These are phyloP conservation scores for Lomentospora prolificans DNA, from an alignment of 2,329 filamentous ascomycete genomes.

Conservation along the genomic window DNA sequence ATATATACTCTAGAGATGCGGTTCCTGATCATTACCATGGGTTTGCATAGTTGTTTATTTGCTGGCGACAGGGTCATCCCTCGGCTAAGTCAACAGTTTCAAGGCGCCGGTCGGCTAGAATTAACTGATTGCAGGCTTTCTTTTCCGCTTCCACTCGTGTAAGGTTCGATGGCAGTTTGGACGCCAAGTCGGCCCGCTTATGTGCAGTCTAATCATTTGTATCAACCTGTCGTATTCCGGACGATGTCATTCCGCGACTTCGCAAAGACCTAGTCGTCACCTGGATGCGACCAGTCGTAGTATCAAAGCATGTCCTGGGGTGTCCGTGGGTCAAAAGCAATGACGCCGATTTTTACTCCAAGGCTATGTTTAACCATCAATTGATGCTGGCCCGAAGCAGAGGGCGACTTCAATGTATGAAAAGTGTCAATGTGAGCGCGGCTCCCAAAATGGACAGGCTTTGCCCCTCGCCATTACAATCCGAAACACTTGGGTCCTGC, in stretches of 20 bases:
- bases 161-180: background rate
- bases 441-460: background rate
- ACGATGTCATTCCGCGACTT: background rate
- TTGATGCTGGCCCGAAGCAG: too few species aligned
- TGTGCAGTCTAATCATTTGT: background rate
- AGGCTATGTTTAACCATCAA: background rate
- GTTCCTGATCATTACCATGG: too few species aligned
- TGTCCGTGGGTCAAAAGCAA: background rate
- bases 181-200: background rate
- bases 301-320: background rate
- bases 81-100: constrained; percentile 1
- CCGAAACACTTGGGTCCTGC: constrained; percentile 3
- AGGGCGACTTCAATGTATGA: background rate
- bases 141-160: background rate
- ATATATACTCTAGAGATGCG: too few species aligned
- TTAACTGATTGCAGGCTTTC: background rate
- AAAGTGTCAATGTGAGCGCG: background rate
- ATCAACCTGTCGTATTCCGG: background rate
- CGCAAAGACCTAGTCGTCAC: too few species aligned
- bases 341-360: background rate
- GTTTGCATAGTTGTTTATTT: too few species aligned
- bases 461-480: background rate
- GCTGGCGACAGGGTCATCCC: background rate
- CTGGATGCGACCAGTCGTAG: background rate
- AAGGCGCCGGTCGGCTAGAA: background rate